Evolutionary conservation across 1,139 yeast species (phyloP), one percentile per base, ranked within the genome.

Genomic region (Geotrichum europaeum): DNA sequence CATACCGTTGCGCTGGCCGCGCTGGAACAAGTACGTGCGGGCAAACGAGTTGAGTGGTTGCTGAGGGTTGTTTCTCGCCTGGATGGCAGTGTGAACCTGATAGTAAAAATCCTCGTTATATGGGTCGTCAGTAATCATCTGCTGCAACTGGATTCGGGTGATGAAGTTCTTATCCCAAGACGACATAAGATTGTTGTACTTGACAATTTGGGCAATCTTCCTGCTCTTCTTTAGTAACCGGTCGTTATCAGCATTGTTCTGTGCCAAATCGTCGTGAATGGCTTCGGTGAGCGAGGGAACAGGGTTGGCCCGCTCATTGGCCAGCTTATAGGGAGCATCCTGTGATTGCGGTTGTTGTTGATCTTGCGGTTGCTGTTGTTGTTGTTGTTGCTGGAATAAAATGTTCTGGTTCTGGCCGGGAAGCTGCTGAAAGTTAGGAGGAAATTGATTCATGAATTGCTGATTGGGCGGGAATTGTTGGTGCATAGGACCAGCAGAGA

Each of bases 161-260:
- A 94, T 94, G 70, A 90, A 91, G 75, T 92, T 97, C 77, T 92
- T 92, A 73, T 94, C 99, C 77, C 92, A 89, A 63, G 96, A 96
- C 67, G 92, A 89, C 99, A 94, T 94, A 66, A 94, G 84, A 63
- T 97, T 97, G 32, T 96, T 88, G 76, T 87, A 89, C 70, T 84
- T 86, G 74, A 89, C 81, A 67, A 90, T 89, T 66, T 88, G 83
- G 45, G 87, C 84, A 51, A 87, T 92, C 73, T 89, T 89, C 63
- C 86, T 87, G 67, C 87, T 91, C 77, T 96, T 87, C 60, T 78
- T 80, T 58, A 86, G 81, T 64, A 86, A 78, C 66, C 85, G 63
- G 25, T 66, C 69, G 40, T 65, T 65, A 53, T 68, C 71, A 9
- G 66, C 69, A 43, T 63, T 63, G 51, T 65, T 63, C 51, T 64